phyloP scores from a whole-genome alignment of 2,329 filamentous ascomycete species.

The Bisporella sp. region DNA sequence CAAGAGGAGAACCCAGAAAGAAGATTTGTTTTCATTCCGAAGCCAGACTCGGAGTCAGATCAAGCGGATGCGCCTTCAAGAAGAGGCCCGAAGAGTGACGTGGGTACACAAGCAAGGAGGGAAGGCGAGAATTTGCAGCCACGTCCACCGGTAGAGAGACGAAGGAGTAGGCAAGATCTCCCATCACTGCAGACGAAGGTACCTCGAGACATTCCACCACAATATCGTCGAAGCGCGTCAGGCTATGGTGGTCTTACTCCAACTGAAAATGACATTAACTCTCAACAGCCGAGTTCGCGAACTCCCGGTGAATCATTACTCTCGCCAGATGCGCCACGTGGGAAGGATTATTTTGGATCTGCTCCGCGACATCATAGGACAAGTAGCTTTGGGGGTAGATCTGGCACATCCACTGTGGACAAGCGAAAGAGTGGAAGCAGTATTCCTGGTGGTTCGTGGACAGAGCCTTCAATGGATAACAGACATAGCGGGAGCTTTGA shows the following conservation, averaged over 20 bases:
- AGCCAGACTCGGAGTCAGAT: constrained; percentile 14
- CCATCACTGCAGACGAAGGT: constrained; percentile 26
- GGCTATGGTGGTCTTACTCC: constrained; percentile 15
- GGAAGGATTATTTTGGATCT: constrained; percentile 16
- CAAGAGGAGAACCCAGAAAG: constrained; percentile 38
- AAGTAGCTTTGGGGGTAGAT: constrained; percentile 25
- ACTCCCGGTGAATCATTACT: constrained; percentile 32
- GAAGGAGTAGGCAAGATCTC: constrained; percentile 25
- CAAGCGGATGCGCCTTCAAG: constrained; percentile 16
- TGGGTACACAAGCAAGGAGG: neutral
- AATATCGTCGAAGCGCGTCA: constrained; percentile 24
- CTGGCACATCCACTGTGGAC: constrained; percentile 20
- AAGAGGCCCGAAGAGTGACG: constrained; percentile 1
- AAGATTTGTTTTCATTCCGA: constrained; percentile 54
- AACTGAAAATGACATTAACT: constrained; percentile 25
- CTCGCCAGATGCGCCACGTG: constrained; percentile 35
- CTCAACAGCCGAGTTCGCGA: neutral
- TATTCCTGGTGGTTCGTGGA: constrained; percentile 11
- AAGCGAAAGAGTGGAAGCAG: constrained; percentile 20
- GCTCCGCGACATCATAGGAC: constrained; percentile 25
- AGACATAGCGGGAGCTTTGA: constrained; percentile 15
- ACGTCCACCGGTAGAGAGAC: constrained; percentile 6
- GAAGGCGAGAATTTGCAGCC: neutral
- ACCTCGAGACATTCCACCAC: constrained; percentile 22
- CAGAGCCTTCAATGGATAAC: constrained; percentile 16